Evolutionary conservation across 2,329 filamentous ascomycete species (phyloP).

Genomic region (Chaetomium sp.): DNA sequence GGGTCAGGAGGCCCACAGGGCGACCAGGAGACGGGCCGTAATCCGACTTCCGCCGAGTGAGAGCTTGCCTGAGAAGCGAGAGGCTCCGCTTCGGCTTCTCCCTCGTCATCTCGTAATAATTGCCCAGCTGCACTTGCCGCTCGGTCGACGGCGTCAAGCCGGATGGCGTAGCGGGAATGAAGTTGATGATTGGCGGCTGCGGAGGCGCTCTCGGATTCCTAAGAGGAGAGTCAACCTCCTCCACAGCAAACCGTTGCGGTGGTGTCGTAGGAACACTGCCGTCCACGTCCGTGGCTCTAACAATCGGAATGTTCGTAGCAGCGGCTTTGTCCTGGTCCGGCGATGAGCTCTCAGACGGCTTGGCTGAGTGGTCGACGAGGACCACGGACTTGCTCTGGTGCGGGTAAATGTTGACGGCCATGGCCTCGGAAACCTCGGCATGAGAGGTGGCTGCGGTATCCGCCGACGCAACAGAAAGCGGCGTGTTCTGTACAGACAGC

Average conservation of each 20-base stretch:
- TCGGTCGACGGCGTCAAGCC: conserved; percentile 51
- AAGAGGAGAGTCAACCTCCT: conserved; percentile 55
- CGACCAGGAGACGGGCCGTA: conserved; percentile 37
- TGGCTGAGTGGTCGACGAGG: conserved; percentile 51
- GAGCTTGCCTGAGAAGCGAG: conserved; percentile 49
- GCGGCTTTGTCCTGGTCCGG: conserved; percentile 25
- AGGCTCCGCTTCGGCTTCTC: conserved; percentile 40
- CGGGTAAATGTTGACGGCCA: conserved; percentile 55
- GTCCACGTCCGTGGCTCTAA: conserved; percentile 35
- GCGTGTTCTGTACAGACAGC: conserved; percentile 51
- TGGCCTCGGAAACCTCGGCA: conserved; percentile 55
- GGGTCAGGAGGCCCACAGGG: conserved; percentile 38
- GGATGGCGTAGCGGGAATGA: conserved; percentile 58
- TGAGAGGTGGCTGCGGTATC: conserved; percentile 56
- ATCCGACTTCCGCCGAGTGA: conserved; percentile 42
- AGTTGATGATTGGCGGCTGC: conserved; percentile 44
- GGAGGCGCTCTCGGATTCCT: conserved; percentile 54
- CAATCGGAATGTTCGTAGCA: conserved; percentile 30
- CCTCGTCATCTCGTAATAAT: conserved; percentile 44
- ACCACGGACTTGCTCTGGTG: conserved; percentile 60
- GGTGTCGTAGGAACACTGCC: conserved; percentile 43
- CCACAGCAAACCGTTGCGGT: conserved; percentile 43
- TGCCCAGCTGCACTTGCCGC: conserved; percentile 46
- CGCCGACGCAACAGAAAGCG: conserved; percentile 55
- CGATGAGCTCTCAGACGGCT: conserved; percentile 42